Conservation (phyloP, 176 grass and related monocot species). For the Eragrostis curvula region DNA sequence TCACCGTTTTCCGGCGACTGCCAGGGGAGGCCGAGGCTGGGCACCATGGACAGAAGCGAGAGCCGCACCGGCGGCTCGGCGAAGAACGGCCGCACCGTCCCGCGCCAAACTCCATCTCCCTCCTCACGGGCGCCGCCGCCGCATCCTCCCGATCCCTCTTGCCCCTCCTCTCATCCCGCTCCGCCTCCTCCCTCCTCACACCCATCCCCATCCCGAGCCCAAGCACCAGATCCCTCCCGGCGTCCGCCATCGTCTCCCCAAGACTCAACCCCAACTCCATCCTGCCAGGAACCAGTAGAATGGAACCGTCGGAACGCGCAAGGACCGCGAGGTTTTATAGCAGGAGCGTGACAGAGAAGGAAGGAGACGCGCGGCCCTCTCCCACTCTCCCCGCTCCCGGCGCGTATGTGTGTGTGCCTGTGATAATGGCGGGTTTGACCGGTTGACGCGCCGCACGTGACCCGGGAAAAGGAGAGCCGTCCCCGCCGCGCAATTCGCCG, state of each 20-base stretch:
- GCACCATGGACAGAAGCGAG: slow-evolving; percentile 53
- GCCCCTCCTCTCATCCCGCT: background rate
- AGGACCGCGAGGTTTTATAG: slow-evolving; percentile 37
- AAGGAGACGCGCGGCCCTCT: background rate
- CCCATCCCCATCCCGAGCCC: slow-evolving; percentile 52
- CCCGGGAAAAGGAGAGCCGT: background rate
- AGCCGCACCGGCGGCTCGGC: slow-evolving; percentile 57
- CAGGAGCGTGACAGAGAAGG: slow-evolving; percentile 6
- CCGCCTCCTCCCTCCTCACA: background rate
- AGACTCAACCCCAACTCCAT: slow-evolving; percentile 90
- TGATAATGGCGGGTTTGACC: slow-evolving; percentile 75
- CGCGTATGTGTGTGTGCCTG: slow-evolving; percentile 25
- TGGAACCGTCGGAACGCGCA: slow-evolving; percentile 33
- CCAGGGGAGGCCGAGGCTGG: slow-evolving; percentile 60
- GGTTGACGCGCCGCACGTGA: slow-evolving; percentile 65
- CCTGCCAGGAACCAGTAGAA: slow-evolving; percentile 26
- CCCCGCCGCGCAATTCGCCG: background rate
- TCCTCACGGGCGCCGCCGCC: background rate
- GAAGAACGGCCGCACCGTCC: slow-evolving; percentile 17
- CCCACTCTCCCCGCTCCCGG: background rate
- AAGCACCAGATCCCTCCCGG: slow-evolving; percentile 63
- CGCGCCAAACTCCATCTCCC: slow-evolving; percentile 36
- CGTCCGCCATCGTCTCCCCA: slow-evolving; percentile 56
- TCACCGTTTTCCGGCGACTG: slow-evolving; percentile 50
- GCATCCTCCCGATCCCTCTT: slow-evolving; percentile 9